Conservation (phyloP, 2,329 filamentous ascomycete genomes). For the Zasmidium angulare region DNA sequence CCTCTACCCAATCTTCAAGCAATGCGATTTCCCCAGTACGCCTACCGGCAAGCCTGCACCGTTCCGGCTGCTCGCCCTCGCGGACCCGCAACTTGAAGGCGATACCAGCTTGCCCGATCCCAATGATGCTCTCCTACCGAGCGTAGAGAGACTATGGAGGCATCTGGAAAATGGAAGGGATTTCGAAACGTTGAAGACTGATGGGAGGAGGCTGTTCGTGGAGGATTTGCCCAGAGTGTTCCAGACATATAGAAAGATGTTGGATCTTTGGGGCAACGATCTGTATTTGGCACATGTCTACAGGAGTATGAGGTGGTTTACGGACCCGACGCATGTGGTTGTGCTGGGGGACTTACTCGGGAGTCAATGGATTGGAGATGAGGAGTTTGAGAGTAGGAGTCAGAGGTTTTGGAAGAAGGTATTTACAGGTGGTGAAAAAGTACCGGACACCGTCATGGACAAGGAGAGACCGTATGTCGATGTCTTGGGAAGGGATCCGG, state of each 20-base stretch:
- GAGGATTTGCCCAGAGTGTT: conserved; percentile 68
- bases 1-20: conserved; percentile 76
- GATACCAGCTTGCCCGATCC: conserved; percentile 73
- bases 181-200: conserved; percentile 8
- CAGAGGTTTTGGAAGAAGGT: conserved; percentile 30
- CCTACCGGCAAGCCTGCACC: conserved; percentile 54
- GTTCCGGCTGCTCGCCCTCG: conserved; percentile 83
- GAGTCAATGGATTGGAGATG: conserved; percentile 89
- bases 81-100: conserved; percentile 91
- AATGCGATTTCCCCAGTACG: conserved; percentile 71
- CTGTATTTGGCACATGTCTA: conserved; percentile 93
- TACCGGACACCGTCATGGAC: conserved; percentile 32
- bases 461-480: conserved; percentile 35
- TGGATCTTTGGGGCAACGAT: conserved; percentile 93
- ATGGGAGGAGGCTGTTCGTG: conserved; percentile 24
- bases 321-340: conserved; percentile 78
- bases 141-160: conserved; percentile 31
- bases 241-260: conserved; percentile 68
- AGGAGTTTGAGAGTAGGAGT: conserved; percentile 75
- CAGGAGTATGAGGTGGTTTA: conserved; percentile 79
- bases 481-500: conserved; percentile 45
- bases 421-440: conserved; percentile 27
- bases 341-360: conserved; percentile 90
- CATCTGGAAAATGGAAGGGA: conserved; percentile 5
- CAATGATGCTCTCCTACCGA: conserved; percentile 45